Evolutionary conservation across 2,329 filamentous ascomycete species (phyloP).

Genomic region (Monosporascus cannonballus): DNA sequence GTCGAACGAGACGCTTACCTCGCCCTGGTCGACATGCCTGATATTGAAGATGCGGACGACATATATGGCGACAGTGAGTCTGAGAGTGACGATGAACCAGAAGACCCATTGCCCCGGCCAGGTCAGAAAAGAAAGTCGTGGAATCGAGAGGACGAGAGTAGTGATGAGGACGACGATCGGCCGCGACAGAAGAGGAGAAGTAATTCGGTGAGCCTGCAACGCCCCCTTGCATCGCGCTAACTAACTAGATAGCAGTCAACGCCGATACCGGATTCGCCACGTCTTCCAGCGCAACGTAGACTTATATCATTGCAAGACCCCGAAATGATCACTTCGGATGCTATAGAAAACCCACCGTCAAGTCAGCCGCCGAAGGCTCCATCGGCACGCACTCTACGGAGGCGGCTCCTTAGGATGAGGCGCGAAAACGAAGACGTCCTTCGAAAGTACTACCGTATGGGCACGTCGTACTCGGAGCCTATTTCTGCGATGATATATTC

Average conservation of each 20-base stretch:
- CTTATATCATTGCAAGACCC: slow-evolving; percentile 49
- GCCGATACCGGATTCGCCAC: slow-evolving; percentile 60
- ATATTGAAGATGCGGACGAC: slow-evolving; percentile 69
- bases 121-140: slow-evolving; percentile 74
- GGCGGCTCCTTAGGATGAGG: slow-evolving; percentile 67
- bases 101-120: slow-evolving; percentile 37
- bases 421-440: slow-evolving; percentile 71
- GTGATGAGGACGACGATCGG: slow-evolving; percentile 66
- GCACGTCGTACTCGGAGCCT: slow-evolving; percentile 88
- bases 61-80: slow-evolving; percentile 52
- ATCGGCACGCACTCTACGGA: slow-evolving; percentile 66
- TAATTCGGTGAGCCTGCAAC: slow-evolving; percentile 63
- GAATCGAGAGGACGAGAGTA: slow-evolving; percentile 64
- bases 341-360: slow-evolving; percentile 47
- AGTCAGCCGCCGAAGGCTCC: slow-evolving; percentile 54
- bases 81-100: slow-evolving; percentile 52
- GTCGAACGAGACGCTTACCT: slow-evolving; percentile 77
- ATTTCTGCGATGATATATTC: slow-evolving; percentile 94
- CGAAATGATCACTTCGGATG: slow-evolving; percentile 40
- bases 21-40: slow-evolving; percentile 84
- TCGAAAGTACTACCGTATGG: slow-evolving; percentile 77
- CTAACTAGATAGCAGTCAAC: slow-evolving; percentile 44
- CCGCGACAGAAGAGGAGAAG: slow-evolving; percentile 77
- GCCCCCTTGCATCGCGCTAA: slow-evolving; percentile 22
- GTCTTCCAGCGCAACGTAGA: slow-evolving; percentile 53